Evolutionary conservation across 768 basidiomycete species (phyloP).

Genomic region (Mycena rebaudengoi): DNA sequence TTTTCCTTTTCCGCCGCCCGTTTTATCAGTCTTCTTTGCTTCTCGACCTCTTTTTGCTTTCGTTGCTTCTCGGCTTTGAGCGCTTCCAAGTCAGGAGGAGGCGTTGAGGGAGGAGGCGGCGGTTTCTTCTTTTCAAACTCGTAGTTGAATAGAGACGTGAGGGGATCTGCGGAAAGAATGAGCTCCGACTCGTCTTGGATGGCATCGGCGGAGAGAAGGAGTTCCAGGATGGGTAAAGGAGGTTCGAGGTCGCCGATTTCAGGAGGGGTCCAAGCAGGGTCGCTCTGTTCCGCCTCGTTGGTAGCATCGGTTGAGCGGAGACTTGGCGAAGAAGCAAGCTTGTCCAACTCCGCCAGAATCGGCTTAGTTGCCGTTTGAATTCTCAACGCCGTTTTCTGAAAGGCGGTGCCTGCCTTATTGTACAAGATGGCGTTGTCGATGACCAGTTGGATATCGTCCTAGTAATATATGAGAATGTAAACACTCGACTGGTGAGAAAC

Average conservation of each 20-base stretch:
- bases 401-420: slow-evolving; percentile 77
- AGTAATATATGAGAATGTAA: not conserved
- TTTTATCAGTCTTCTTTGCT: not conserved
- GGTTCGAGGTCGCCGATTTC: slow-evolving; percentile 82
- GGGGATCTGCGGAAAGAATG: slow-evolving; percentile 62
- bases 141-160: slow-evolving; percentile 73
- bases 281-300: not conserved
- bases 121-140: slow-evolving; percentile 71
- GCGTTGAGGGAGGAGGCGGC: slow-evolving; percentile 60
- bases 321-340: slow-evolving; percentile 28
- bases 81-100: slow-evolving; percentile 40
- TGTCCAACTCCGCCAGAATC: slow-evolving; percentile 53
- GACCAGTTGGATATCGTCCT: slow-evolving; percentile 88
- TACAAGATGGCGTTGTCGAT: slow-evolving; percentile 87
- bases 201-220: slow-evolving; percentile 60
- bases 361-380: slow-evolving; percentile 56
- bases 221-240: slow-evolving; percentile 60
- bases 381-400: slow-evolving; percentile 73
- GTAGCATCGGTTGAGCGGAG: slow-evolving; percentile 5
- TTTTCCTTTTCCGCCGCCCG: not conserved
- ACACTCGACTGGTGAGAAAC: not conserved
- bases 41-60: slow-evolving; percentile 9
- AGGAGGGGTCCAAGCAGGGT: slow-evolving; percentile 15
- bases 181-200: slow-evolving; percentile 65
- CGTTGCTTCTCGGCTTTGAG: slow-evolving; percentile 36